Evolutionary conservation across 163 green algal genomes (phyloP).

Genomic region (Scenedesmus sp.): DNA sequence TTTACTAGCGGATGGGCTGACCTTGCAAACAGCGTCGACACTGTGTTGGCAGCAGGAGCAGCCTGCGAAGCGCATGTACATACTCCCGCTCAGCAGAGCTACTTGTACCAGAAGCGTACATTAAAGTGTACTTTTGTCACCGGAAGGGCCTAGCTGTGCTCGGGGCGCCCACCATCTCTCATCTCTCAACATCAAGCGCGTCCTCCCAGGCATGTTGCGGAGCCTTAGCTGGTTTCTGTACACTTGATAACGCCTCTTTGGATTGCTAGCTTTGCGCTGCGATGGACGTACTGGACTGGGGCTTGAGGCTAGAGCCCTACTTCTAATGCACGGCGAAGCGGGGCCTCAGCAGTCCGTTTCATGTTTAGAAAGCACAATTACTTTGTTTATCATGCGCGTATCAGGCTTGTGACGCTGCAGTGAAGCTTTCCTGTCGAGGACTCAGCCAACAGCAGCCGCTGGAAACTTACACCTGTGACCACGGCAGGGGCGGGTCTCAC

Average conservation of each 20-base stretch:
- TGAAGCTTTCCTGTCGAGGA: neutral
- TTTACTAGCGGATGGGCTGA: neutral
- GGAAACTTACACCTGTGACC: neutral
- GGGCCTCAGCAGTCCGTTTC: neutral
- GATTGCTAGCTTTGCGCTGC: neutral
- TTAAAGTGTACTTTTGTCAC: neutral
- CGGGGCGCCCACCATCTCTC: neutral
- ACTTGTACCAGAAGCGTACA: neutral
- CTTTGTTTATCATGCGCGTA: neutral
- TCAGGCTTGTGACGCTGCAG: neutral
- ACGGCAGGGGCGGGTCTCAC: neutral
- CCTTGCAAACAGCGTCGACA: neutral
- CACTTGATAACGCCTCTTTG: neutral
- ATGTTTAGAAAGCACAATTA: neutral
- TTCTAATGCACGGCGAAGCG: neutral
- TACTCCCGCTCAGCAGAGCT: neutral
- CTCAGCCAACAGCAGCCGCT: conserved; percentile 1
- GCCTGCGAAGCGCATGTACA: neutral
- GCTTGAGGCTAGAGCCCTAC: conserved; percentile 17
- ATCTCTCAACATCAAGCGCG: neutral
- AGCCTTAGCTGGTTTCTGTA: neutral
- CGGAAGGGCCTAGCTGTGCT: neutral
- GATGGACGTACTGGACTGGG: neutral
- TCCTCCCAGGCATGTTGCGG: neutral
- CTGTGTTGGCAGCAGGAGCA: conserved; percentile 14